phyloP scores from a whole-genome alignment of 169 alveolate genomes.

The Eimeria sp. region DNA sequence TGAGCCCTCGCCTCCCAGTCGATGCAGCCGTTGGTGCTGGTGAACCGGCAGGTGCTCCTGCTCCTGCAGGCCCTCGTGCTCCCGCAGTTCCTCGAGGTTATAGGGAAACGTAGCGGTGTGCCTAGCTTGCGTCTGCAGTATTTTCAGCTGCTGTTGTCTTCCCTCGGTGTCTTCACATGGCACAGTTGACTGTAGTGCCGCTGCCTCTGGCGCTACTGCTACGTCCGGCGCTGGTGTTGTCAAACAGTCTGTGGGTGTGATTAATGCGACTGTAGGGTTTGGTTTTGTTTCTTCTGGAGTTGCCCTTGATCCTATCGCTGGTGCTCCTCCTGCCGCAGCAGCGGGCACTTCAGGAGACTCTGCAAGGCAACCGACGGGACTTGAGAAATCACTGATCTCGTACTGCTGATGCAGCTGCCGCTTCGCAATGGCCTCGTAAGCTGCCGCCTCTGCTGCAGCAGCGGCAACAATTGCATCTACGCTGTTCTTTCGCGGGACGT shows the following conservation, averaged over 20 bases:
- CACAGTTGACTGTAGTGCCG: not conserved
- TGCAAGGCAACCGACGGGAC: not conserved
- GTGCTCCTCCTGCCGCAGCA: not conserved
- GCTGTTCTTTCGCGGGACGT: not conserved
- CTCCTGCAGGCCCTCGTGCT: not conserved
- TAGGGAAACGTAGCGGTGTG: constrained; percentile 11
- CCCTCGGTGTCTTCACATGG: constrained; percentile 35
- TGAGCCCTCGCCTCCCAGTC: not conserved
- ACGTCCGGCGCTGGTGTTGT: not conserved
- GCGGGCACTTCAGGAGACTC: not conserved
- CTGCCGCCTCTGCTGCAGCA: constrained; percentile 63
- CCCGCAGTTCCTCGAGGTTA: not conserved
- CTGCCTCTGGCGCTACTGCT: not conserved
- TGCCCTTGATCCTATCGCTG: not conserved
- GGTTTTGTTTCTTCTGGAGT: not conserved
- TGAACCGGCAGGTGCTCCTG: constrained; percentile 1
- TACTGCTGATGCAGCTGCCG: constrained; percentile 45
- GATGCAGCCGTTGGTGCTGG: not conserved
- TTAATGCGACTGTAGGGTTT: not conserved
- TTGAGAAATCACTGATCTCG: not conserved
- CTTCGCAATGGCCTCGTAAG: constrained; percentile 43
- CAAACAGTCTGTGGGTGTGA: not conserved
- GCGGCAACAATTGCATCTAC: constrained; percentile 43
- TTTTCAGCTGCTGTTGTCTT: not conserved
- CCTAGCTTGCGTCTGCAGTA: not conserved